Conservation (phyloP, 176 grass and related monocot species). For the Miscanthus lutarioriparius region DNA sequence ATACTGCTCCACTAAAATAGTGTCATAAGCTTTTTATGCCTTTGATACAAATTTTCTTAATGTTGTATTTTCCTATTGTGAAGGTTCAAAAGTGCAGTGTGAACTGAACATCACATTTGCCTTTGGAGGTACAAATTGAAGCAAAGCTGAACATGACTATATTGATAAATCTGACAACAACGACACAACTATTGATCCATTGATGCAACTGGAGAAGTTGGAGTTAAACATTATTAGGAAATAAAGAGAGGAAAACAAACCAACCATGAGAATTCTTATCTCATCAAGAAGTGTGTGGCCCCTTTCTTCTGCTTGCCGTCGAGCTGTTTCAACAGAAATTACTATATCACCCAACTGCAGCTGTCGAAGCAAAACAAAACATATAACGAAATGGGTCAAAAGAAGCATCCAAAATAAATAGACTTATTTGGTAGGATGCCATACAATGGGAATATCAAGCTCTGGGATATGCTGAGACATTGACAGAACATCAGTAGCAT, state of each 20-base stretch:
- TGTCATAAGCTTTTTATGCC: background rate
- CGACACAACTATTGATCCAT: background rate
- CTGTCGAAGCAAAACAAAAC: slow-evolving; percentile 48
- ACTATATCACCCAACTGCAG: slow-evolving; percentile 85
- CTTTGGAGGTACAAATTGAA: too few species aligned
- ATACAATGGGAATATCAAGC: slow-evolving; percentile 72
- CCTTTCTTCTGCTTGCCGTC: slow-evolving; percentile 78
- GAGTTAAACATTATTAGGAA: slow-evolving; percentile 1
- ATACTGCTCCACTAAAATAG: slow-evolving; percentile 2
- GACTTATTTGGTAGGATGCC: background rate
- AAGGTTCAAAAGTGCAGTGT: background rate
- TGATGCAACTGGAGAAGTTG: background rate
- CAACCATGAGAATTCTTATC: slow-evolving; percentile 88
- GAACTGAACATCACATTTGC: background rate
- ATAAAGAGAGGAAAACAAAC: slow-evolving; percentile 27
- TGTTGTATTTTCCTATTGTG: background rate
- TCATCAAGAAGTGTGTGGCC: slow-evolving; percentile 76
- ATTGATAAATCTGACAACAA: slow-evolving; percentile 1
- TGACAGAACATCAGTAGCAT: slow-evolving; percentile 76
- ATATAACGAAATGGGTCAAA: background rate
- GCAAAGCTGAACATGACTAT: too few species aligned
- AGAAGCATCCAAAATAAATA: slow-evolving; percentile 1
- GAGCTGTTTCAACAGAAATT: slow-evolving; percentile 81
- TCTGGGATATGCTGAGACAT: slow-evolving; percentile 85
- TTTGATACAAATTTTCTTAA: background rate